Evolutionary conservation across 805 yeast genomes (phyloP).

Genomic region (Metschnikowia cubensis): DNA sequence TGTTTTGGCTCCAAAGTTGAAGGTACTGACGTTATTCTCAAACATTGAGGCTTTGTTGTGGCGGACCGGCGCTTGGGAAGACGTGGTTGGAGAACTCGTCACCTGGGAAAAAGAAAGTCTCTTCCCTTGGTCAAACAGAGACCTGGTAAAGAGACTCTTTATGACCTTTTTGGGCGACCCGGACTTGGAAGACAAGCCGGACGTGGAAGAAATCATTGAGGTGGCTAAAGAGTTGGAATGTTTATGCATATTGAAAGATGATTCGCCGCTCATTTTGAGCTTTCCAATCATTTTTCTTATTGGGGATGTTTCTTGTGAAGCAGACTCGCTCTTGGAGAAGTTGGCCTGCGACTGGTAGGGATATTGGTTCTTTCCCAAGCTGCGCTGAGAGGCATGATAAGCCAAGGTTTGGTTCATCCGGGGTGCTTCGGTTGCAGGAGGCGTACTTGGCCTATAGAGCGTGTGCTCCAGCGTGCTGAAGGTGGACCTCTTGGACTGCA

Average conservation of each 20-base stretch:
- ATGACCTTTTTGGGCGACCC: slow-evolving; percentile 31
- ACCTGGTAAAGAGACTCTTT: slow-evolving; percentile 17
- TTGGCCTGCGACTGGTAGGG: slow-evolving; percentile 3
- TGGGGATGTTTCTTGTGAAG: slow-evolving; percentile 27
- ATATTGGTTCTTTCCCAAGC: slow-evolving; percentile 1
- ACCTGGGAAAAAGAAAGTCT: slow-evolving; percentile 1
- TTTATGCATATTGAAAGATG: slow-evolving; percentile 16
- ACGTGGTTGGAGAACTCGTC: background rate
- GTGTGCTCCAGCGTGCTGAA: slow-evolving; percentile 13
- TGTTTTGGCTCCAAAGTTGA: slow-evolving; percentile 4
- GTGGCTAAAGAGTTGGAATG: slow-evolving; percentile 24
- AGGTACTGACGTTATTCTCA: slow-evolving; percentile 4
- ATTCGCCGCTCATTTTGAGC: slow-evolving; percentile 23
- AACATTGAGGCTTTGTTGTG: slow-evolving; percentile 1
- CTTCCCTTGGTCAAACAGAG: slow-evolving; percentile 9
- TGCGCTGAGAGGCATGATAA: background rate
- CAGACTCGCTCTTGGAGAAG: background rate
- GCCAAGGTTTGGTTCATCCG: background rate
- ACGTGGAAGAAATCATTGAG: slow-evolving; percentile 23
- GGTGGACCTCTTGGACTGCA: slow-evolving; percentile 5
- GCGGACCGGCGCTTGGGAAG: background rate
- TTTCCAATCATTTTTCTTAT: slow-evolving; percentile 23
- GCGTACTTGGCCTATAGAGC: slow-evolving; percentile 12
- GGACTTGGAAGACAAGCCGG: slow-evolving; percentile 28
- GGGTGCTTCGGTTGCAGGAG: slow-evolving; percentile 3